These are phyloP conservation scores for Cryptococcus amylolentus DNA, from an alignment of 1,284 basidiomycete species.

Conservation along the genomic window DNA sequence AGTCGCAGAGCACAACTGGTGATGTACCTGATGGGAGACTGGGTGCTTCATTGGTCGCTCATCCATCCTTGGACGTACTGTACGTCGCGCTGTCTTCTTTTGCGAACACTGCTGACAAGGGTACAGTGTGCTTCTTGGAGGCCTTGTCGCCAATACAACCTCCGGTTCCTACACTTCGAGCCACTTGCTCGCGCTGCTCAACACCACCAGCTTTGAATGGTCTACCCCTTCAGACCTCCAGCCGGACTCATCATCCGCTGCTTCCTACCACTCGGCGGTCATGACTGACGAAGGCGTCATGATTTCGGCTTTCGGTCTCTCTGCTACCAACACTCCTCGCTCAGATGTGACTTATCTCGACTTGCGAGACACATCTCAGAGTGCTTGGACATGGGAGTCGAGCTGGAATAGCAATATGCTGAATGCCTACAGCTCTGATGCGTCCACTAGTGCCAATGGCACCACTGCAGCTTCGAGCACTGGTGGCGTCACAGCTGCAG, in stretches of 20 bases:
- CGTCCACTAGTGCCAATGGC: constrained; percentile 2
- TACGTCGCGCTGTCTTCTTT: constrained; percentile 8
- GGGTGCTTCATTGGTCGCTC: constrained; percentile 45
- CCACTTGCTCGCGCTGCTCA: constrained; percentile 37
- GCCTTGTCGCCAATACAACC: constrained; percentile 22
- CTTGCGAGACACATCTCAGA: constrained; percentile 34
- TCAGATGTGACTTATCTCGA: constrained; percentile 45
- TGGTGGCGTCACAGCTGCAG: constrained; percentile 3
- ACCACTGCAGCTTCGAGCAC: constrained; percentile 2
- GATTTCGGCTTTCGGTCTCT: constrained; percentile 47
- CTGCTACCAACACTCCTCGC: constrained; percentile 25
- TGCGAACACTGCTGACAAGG: constrained; percentile 5
- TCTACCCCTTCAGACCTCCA: constrained; percentile 43
- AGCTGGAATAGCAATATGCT: constrained; percentile 42
- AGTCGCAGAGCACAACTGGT: constrained; percentile 32
- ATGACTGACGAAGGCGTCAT: constrained; percentile 49
- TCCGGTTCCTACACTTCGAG: constrained; percentile 24
- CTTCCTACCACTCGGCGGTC: constrained; percentile 45
- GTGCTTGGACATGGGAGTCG: constrained; percentile 43
- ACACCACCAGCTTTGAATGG: constrained; percentile 47
- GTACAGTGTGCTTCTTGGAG: constrained; percentile 40
- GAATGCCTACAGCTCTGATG: constrained; percentile 10
- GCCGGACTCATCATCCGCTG: constrained; percentile 33
- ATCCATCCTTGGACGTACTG: constrained; percentile 42
- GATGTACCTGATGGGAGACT: constrained; percentile 41